Conservation (phyloP, 306 rosid species). For the Potentilla sterilis region DNA sequence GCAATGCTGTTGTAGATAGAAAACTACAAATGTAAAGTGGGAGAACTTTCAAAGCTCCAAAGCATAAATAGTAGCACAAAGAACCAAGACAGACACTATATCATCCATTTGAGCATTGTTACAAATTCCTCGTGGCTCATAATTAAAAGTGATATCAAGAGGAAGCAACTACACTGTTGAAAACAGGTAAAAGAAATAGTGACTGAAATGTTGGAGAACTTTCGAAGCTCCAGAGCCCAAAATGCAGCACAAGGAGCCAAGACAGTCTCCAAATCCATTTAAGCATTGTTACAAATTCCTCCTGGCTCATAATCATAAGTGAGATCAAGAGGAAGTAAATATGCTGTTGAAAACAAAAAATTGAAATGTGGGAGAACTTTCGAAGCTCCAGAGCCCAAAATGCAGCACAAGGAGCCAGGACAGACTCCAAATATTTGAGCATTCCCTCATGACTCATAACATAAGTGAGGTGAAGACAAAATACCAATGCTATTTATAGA, state of each 20-base stretch:
- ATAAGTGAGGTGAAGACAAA: background rate
- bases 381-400: background rate
- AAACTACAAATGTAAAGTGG: too few relatives aligned
- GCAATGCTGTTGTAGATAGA: background rate
- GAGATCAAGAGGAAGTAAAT: background rate
- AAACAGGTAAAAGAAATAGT: background rate
- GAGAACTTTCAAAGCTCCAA: too few relatives aligned
- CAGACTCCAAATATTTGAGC: background rate
- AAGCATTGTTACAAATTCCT: constrained; percentile 3
- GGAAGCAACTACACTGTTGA: background rate
- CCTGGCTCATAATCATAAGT: background rate
- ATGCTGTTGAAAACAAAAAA: background rate
- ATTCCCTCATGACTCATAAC: background rate
- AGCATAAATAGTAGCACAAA: background rate
- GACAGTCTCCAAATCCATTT: constrained; percentile 16
- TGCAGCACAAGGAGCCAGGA: constrained; percentile 15
- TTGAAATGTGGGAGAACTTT: constrained; percentile 7
- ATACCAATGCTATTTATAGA: background rate
- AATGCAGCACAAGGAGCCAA: constrained; percentile 11
- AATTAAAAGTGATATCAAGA: background rate
- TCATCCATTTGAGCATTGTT: background rate
- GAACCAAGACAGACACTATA: background rate
- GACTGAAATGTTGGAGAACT: constrained; percentile 7
- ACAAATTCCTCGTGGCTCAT: background rate
- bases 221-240: constrained; percentile 11